Conservation (phyloP, 2,329 filamentous ascomycete species). For the Fusarium brevicatenulatum region DNA sequence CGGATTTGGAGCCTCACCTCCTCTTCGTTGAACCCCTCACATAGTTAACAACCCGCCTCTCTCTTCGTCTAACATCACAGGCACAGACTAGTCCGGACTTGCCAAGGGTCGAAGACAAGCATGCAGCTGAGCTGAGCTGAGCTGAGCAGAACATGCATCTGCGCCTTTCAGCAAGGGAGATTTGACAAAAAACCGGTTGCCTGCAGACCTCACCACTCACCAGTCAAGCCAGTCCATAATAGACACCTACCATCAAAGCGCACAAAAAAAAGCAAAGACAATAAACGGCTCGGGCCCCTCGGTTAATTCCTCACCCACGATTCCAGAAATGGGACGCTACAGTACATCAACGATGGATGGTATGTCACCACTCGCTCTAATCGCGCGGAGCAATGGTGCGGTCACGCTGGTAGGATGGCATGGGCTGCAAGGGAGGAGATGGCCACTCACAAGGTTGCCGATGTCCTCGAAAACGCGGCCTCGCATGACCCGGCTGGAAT, state of each 20-base stretch:
- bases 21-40: conserved; percentile 26
- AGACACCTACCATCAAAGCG: conserved; percentile 8
- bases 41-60: conserved; percentile 8
- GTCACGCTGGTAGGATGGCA: conserved; percentile 11
- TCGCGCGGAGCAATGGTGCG: conserved; percentile 1
- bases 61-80: neutral
- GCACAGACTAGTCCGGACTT: conserved; percentile 3
- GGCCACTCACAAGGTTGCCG: conserved; percentile 13
- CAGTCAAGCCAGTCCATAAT: neutral
- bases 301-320: conserved; percentile 9
- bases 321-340: conserved; percentile 7
- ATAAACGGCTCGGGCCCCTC: conserved; percentile 26
- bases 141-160: neutral
- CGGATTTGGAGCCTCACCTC: conserved; percentile 21
- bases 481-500: conserved; percentile 18
- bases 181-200: conserved; percentile 7
- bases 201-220: neutral
- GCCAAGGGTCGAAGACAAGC: conserved; percentile 33
- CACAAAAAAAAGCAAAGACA: conserved; percentile 26
- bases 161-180: conserved; percentile 21
- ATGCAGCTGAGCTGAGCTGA: conserved; percentile 1
- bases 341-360: neutral
- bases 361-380: conserved; percentile 1
- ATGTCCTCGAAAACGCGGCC: conserved; percentile 7
- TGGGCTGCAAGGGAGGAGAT: conserved; percentile 29